Evolutionary conservation across 2,329 filamentous ascomycete genomes (phyloP), one percentile per base, ranked within the genome.

Genomic region (Trichoderma sp.): DNA sequence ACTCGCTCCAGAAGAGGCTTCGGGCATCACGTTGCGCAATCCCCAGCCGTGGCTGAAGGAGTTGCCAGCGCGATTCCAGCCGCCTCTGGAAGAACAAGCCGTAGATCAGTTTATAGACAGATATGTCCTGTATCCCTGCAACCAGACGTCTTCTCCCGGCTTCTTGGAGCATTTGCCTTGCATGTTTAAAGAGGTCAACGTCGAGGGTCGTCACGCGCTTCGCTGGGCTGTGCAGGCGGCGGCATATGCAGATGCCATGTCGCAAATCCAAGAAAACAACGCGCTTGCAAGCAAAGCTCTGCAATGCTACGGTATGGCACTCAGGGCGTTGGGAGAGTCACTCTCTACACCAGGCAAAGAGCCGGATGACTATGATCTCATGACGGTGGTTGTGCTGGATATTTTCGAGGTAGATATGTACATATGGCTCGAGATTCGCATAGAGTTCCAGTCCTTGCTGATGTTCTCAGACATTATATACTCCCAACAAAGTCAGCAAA

Each of bases 321-420:
- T 82, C 1, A 69, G 69, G 3, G 76, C 79, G 7, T 72, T 81
- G 5, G 74, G 76, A 5, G 72, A 76, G 3, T 78, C 79, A 0
- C 70, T 81, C 30, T 70, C 73, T 3, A 70, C 72, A 30, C 70
- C 73, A n/a, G 74, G 73, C 13, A 79, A 80, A 69, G 69, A 71
- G 1, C 79, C 79, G 4, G 79, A 80, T 69, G 80, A 82, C 66
- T 77, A 79, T 69, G 77, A 80, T 58, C 72, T 82, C 18, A 81
- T 82, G 80, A 76, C 79, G 3, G 75, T 79, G 1, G 79, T 82
- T 14, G 72, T 82, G 24, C 70, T 82, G 14, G 80, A 81, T 59
- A 75, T 81, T 1, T 82, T 82, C 49, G 80, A 82, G 75, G 79
- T 79, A 71, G 60, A 58, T 59, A 37, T 24, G 16, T 24, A 13